Base-by-base conservation (phyloP, 176 grass and related monocot genomes). In the Pharus latifolius region DNA sequence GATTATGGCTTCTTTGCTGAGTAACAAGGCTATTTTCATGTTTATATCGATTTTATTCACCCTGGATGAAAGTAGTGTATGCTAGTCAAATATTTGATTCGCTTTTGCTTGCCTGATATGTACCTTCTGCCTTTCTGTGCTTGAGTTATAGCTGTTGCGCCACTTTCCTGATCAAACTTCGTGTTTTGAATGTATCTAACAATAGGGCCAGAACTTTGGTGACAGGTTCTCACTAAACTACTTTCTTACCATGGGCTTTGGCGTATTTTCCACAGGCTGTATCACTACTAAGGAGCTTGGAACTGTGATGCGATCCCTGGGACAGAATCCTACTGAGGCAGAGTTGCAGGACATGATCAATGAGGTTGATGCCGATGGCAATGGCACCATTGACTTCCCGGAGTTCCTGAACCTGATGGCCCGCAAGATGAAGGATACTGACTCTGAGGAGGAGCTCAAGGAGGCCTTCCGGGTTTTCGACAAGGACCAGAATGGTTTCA, bases 311-410 rank as follows among this genome's bases (percentile, higher is more conserved):
- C 72, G 87, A 2, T 89, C 87, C 13, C 87, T 89, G 32, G 87
- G 87, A 3, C 87, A 89, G 82, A 89, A 89, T 63, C 87, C 87
- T 35, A 89, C 87, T 0, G 87, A 89, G 68, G 87, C 87, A 44
- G 87, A 89, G 82, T 61, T 89, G 53, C 87, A 89, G 71, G 87
- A 89, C 61, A 89, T 89, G 87, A 89, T 89, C 67, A 89, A 89
- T 2, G 87, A 89, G 68, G 87, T 89, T 11, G 87, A 89, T 44
- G 87, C 87, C 7, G 87, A 89, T 78, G 87, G 87, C 45, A 89
- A 89, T 26, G 87, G 87, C 13, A 89, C 87, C 31, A 89, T 89
- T 1, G 87, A 89, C 67, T 89, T 89, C 73, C 87, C 87, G 0
- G 87, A 89, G 78, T 89, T 89, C 54, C 78, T 89, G 62, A 89